Evolutionary conservation across 352 stramenopile genomes (phyloP), one percentile per base, ranked within the genome.

Genomic region (Phytophthora ohioensis): DNA sequence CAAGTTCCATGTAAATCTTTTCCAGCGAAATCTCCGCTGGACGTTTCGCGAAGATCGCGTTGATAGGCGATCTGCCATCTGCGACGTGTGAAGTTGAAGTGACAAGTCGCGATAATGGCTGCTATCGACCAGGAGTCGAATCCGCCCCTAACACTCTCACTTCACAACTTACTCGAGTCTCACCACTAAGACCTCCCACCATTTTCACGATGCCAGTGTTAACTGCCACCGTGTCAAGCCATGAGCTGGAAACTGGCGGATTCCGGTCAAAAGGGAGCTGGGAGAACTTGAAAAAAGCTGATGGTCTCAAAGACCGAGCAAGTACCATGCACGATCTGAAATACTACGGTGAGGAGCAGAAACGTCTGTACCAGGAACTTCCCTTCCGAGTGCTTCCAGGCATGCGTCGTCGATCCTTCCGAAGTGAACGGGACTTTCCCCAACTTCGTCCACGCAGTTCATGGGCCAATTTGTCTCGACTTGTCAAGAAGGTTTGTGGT

Each of bases 321-420:
- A 92, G 79, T 57, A 92, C 84, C 54, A 75, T 85, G 67, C 81
- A 91, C 57, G 86, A 91, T 60, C 66, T 92, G 15, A 78, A 90
- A 57, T 90, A 84, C 54, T 85, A 91, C 68, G 77, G 84, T 27
- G 84, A 91, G 30, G 84, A 91, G 64, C 84, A 91, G 62, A 86
- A 84, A 57, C 81, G 78, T 8, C 51, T 91, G 73, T 91, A 91
- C 56, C 81, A 91, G 53, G 84, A 91, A 68, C 70, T 90, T 38
- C 84, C 84, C 3, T 91, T 91, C 55, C 85, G 84, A 27, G 84
- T 77, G 46, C 71, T 87, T 2, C 67, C 84, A 4, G 84, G 84
- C 21, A 89, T 91, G 84, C 84, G 84, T 48, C 78, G 81, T 47
- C 81, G 84, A 21, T 89, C 80, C 9, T 91, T 91, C 39, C 81